Evolutionary conservation across 2,329 filamentous ascomycete species (phyloP).

Genomic region (Endothia cerciana): DNA sequence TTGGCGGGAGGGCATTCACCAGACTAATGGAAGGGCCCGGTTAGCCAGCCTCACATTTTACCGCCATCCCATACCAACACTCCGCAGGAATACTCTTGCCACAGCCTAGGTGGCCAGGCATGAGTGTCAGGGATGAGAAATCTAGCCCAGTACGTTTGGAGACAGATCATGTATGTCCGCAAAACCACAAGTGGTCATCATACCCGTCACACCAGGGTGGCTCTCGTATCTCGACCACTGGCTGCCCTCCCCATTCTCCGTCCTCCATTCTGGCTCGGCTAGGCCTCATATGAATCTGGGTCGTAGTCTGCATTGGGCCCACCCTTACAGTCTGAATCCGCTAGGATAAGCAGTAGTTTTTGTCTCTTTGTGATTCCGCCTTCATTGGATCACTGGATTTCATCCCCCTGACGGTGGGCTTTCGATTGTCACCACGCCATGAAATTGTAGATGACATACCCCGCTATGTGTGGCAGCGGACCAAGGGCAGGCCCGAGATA

Average conservation of each 20-base stretch:
- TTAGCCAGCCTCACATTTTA: neutral
- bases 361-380: neutral
- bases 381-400: neutral
- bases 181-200: neutral
- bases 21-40: neutral
- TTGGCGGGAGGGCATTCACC: neutral
- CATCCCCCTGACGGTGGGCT: neutral
- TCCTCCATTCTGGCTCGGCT: neutral
- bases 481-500: too few species aligned
- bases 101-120: neutral
- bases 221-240: neutral
- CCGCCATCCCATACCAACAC: neutral
- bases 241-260: neutral
- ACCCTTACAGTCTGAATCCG: neutral
- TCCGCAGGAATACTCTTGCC: neutral
- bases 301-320: neutral
- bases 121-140: neutral
- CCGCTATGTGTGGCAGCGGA: too few species aligned
- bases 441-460: neutral
- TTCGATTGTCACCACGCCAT: neutral
- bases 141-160: neutral
- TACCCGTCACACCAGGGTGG: too few species aligned
- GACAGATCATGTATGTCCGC: neutral
- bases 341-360: neutral
- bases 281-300: neutral